Conservation (phyloP, 2,329 filamentous ascomycete genomes). For the Chalaropsis ovoidea region DNA sequence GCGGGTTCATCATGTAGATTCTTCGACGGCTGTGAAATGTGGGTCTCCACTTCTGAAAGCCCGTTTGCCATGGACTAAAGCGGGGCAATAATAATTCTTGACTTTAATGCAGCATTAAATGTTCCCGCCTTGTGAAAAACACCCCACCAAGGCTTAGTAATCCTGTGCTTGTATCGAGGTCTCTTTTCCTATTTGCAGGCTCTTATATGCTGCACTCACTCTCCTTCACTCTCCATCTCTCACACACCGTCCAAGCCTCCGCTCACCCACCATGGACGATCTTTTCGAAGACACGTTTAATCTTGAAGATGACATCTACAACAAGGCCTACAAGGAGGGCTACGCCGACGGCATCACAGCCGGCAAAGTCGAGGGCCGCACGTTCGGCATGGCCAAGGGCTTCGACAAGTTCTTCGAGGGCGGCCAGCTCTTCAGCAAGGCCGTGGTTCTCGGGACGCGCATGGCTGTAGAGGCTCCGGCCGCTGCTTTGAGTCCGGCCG, state of each 20-base stretch:
- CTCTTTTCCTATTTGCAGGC: background rate
- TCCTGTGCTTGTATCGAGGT: background rate
- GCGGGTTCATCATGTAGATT: constrained; percentile 49
- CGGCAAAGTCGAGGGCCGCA: constrained; percentile 76
- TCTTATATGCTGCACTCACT: background rate
- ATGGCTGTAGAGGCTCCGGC: constrained; percentile 33
- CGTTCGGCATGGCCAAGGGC: constrained; percentile 83
- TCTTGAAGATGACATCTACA: constrained; percentile 63
- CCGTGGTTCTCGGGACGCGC: constrained; percentile 74
- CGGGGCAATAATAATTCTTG: constrained; percentile 8
- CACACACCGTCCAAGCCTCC: too few species aligned
- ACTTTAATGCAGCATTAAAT: background rate
- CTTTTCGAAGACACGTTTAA: constrained; percentile 49
- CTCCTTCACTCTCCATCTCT: background rate
- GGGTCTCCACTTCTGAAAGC: constrained; percentile 25
- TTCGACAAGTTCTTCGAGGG: constrained; percentile 85
- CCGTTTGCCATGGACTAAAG: constrained; percentile 24
- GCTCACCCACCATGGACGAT: constrained; percentile 33
- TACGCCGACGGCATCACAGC: constrained; percentile 62
- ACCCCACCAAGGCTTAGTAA: background rate
- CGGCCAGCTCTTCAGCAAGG: constrained; percentile 66
- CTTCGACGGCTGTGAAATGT: background rate
- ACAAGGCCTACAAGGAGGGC: constrained; percentile 69
- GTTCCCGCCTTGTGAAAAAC: background rate
- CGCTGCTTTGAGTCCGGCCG: constrained; percentile 1